phyloP scores from a whole-genome alignment of 1,284 basidiomycete species.

The Bjerkandera adusta region DNA sequence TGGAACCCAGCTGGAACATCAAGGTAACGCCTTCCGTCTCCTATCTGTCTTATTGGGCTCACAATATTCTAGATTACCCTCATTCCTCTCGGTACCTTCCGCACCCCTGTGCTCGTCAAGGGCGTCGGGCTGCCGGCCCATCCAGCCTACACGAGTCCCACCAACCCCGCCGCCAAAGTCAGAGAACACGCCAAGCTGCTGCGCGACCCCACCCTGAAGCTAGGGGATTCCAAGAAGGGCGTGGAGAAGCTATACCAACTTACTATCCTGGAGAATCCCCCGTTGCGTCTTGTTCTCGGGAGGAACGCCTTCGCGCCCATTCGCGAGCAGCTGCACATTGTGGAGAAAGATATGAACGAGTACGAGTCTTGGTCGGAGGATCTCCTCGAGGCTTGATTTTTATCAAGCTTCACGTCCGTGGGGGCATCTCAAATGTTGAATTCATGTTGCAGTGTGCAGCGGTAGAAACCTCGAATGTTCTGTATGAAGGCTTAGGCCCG shows the following conservation, averaged over 20 bases:
- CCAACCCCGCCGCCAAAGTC: not conserved
- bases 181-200: not conserved
- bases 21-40: not conserved
- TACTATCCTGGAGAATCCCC: not conserved
- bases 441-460: too few relatives aligned
- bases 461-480: too few relatives aligned
- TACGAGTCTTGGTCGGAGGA: slow-evolving; percentile 11
- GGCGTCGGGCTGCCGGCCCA: not conserved
- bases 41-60: not conserved
- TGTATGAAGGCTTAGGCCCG: too few relatives aligned
- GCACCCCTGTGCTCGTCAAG: slow-evolving; percentile 1
- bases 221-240: slow-evolving; percentile 6
- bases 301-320: not conserved
- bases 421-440: too few relatives aligned
- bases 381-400: not conserved
- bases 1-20: slow-evolving; percentile 9
- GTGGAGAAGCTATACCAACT: slow-evolving; percentile 12
- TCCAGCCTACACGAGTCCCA: slow-evolving; percentile 10
- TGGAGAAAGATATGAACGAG: not conserved
- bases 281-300: slow-evolving; percentile 6
- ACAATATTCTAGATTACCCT: slow-evolving; percentile 6
- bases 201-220: not conserved
- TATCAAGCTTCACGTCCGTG: too few relatives aligned
- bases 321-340: not conserved
- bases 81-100: slow-evolving; percentile 9